Evolutionary conservation across 2,329 filamentous ascomycete genomes (phyloP).

Genomic region (Epicoccum sorghinum): DNA sequence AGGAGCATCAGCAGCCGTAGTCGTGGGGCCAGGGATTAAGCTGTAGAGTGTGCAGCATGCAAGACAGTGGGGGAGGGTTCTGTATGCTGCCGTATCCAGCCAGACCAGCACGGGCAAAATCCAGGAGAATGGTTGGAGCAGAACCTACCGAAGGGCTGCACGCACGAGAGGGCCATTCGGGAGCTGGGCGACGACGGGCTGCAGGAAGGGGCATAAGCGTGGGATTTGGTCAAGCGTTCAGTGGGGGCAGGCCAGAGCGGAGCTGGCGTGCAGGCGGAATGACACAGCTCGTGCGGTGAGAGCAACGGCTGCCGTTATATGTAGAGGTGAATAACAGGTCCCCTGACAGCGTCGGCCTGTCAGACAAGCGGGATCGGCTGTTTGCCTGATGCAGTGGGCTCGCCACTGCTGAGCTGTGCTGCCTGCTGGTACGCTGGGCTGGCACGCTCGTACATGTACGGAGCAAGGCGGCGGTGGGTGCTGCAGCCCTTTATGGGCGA

Average conservation of each 20-base stretch:
- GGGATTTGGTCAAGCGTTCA: slow-evolving; percentile 35
- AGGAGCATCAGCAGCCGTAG: slow-evolving; percentile 23
- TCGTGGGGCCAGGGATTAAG: slow-evolving; percentile 13
- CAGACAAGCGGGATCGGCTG: slow-evolving; percentile 2
- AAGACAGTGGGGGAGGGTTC: slow-evolving; percentile 5
- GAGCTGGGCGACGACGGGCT: slow-evolving; percentile 25
- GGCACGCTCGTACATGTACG: slow-evolving; percentile 13
- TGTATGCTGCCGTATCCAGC: slow-evolving; percentile 36
- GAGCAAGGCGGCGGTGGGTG: slow-evolving; percentile 23
- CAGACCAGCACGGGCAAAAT: slow-evolving; percentile 46
- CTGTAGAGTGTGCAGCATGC: slow-evolving; percentile 12
- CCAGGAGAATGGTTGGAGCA: slow-evolving; percentile 47
- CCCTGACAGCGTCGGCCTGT: slow-evolving; percentile 13
- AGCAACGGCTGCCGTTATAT: slow-evolving; percentile 23
- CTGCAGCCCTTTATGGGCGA: slow-evolving; percentile 12
- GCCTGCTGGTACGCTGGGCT: slow-evolving; percentile 2
- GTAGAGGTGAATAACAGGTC: slow-evolving; percentile 23
- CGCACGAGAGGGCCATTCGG: slow-evolving; percentile 35
- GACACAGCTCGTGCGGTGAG: slow-evolving; percentile 20
- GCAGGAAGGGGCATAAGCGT: slow-evolving; percentile 52
- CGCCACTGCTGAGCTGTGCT: slow-evolving; percentile 5
- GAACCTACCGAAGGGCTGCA: slow-evolving; percentile 50
- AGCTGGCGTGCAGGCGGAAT: slow-evolving; percentile 23
- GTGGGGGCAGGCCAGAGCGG: slow-evolving; percentile 36
- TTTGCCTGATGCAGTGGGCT: background rate